These are phyloP conservation scores for Millerozyma miso DNA, from an alignment of 805 yeast species.

Conservation along the genomic window DNA sequence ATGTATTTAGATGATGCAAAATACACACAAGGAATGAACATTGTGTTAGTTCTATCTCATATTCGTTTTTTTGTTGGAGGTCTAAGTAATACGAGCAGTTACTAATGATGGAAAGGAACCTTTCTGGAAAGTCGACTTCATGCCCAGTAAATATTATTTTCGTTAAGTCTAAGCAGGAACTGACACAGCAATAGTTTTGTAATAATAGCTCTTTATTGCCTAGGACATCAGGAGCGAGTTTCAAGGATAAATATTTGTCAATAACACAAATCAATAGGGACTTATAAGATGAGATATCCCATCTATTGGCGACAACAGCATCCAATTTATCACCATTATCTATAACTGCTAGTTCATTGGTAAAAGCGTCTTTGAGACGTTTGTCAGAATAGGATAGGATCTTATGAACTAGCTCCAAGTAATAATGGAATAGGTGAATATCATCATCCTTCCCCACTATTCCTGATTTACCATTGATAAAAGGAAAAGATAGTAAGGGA, in stretches of 20 bases:
- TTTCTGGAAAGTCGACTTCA: conserved; percentile 48
- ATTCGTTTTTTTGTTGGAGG: conserved; percentile 6
- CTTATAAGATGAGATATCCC: conserved; percentile 60
- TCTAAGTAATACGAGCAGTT: conserved; percentile 22
- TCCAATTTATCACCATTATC: conserved; percentile 42
- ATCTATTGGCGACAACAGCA: conserved; percentile 36
- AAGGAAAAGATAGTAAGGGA: conserved; percentile 44
- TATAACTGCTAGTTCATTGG: conserved; percentile 55
- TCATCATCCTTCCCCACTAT: conserved; percentile 49
- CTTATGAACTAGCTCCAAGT: conserved; percentile 48
- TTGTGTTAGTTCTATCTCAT: conserved; percentile 26
- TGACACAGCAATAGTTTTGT: conserved; percentile 25
- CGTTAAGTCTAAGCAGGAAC: conserved; percentile 41
- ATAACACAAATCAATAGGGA: conserved; percentile 46
- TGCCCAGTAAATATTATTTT: conserved; percentile 48
- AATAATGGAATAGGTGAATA: conserved; percentile 57
- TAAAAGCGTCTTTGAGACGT: conserved; percentile 44
- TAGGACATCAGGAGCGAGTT: conserved; percentile 14
- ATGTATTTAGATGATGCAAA: conserved; percentile 23
- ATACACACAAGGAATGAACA: conserved; percentile 24
- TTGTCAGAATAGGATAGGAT: conserved; percentile 47
- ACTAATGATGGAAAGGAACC: conserved; percentile 39
- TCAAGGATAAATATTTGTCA: conserved; percentile 40
- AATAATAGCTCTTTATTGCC: conserved; percentile 13
- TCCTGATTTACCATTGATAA: conserved; percentile 24